Conservation (phyloP, 2,329 filamentous ascomycete genomes). For the Colletotrichum trifolii region DNA sequence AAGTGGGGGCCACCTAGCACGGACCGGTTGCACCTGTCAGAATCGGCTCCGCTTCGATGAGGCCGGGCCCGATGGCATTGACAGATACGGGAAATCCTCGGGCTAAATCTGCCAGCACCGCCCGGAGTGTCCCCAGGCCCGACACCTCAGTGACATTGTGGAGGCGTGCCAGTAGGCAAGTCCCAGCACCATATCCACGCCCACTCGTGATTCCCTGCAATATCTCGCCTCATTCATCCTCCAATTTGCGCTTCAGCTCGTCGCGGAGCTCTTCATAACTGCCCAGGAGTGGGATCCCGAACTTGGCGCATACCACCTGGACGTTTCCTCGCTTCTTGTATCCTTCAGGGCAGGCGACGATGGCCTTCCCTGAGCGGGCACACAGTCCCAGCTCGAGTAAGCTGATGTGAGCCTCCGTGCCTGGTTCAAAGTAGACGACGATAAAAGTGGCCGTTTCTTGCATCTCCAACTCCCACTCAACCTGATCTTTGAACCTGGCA, state of each 20-base stretch:
- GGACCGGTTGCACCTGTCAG: neutral
- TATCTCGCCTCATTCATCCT: neutral
- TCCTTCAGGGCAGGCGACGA: conserved; percentile 63
- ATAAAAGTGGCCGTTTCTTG: conserved; percentile 64
- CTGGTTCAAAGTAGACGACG: conserved; percentile 66
- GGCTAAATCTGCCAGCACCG: too few species aligned
- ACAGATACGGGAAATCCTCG: too few species aligned
- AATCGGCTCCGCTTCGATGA: too few species aligned
- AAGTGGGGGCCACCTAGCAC: conserved; percentile 18
- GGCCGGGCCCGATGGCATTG: conserved; percentile 1
- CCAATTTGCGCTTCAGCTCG: conserved; percentile 47
- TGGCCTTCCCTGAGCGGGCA: conserved; percentile 53
- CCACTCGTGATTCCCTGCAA: neutral
- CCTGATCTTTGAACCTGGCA: conserved; percentile 62
- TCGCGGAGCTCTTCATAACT: conserved; percentile 53
- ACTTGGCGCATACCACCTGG: conserved; percentile 63
- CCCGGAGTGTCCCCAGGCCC: too few species aligned
- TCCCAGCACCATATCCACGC: too few species aligned
- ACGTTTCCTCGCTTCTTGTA: conserved; percentile 73
- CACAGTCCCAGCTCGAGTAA: conserved; percentile 71
- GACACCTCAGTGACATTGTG: too few species aligned
- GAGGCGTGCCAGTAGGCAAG: too few species aligned
- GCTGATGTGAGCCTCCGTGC: conserved; percentile 65
- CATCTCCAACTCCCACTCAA: conserved; percentile 70
- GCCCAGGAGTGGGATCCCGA: conserved; percentile 56